Evolutionary conservation across 805 yeast genomes (phyloP), one percentile per base, ranked within the genome.

Genomic region (Suhomyces vadensis): DNA sequence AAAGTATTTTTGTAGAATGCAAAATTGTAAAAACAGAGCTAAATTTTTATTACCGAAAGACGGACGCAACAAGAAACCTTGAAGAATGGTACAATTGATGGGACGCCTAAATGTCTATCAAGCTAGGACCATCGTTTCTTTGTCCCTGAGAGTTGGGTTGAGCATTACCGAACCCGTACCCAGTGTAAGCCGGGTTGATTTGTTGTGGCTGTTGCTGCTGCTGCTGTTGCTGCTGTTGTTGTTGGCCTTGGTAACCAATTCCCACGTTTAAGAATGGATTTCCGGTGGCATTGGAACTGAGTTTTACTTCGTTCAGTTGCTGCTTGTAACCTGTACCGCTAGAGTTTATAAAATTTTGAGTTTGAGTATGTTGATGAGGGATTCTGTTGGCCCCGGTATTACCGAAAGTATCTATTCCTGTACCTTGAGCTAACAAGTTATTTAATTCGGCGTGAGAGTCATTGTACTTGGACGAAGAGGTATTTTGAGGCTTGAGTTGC

Each of bases 401-500:
- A 61, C 96, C 96, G 64, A 87, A 94, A 0, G 97, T 91, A 68
- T 91, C 99, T 45, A 89, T 73, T 24, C 96, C 97, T 0, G 96
- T 87, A 22, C 96, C 97, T 35, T 81, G 79, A 9, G 94, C 88
- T 51, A 92, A 71, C 43, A 91, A 73, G 42, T 78, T 77, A 68
- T 90, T 90, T 58, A 92, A 77, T 48, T 87, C 91, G 10, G 66
- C 50, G 44, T 49, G 89, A 72, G 65, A 56, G 39, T 71, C 74
- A 49, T 67, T 65, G 51, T 54, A 68, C 48, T 61, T 63, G 10
- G 75, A 69, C 4, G 67, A 56, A 14, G 56, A 43, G 3, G 71
- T 58, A 49, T 49, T 53, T 51, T 64, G 64, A 20, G 59, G 63
- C 36, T 54, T 57, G 39, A 47, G 42, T 25, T 55, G 69, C 41